Percentiles rank a stretch among this genome's conserved stretches.
Evolutionary conservation across 2,329 filamentous ascomycete genomes (phyloP).

Genomic region (Berkeleyomyces rouxiae): DNA sequence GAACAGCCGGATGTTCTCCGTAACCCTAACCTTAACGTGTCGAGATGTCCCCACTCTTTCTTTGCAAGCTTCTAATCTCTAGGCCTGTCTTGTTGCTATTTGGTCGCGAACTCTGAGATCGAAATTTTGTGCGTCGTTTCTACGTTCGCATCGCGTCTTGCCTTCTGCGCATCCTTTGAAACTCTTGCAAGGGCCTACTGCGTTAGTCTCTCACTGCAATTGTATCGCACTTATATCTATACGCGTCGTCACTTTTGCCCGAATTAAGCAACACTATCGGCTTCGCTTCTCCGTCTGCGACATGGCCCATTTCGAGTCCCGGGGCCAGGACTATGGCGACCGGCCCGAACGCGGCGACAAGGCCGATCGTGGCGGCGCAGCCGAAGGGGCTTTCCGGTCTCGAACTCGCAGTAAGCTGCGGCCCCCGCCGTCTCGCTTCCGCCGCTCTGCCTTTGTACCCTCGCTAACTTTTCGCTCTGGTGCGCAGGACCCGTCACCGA

Average conservation of each 20-base stretch:
- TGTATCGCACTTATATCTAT: too few relatives aligned
- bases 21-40: not conserved
- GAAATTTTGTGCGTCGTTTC: not conserved
- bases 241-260: not conserved
- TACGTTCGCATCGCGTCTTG: too few relatives aligned
- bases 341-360: not conserved
- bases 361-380: slow-evolving; percentile 9
- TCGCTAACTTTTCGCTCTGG: not conserved
- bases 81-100: not conserved
- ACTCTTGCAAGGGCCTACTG: too few relatives aligned
- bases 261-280: too few relatives aligned
- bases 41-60: not conserved
- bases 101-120: not conserved
- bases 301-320: slow-evolving; percentile 37
- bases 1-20: not conserved
- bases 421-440: not conserved
- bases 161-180: too few relatives aligned
- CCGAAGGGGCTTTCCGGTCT: slow-evolving; percentile 26
- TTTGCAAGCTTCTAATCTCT: not conserved
- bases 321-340: slow-evolving; percentile 30
- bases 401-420: slow-evolving; percentile 33
- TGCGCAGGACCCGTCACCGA: slow-evolving; percentile 72
- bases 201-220: too few relatives aligned
- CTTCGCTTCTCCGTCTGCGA: slow-evolving; percentile 13
- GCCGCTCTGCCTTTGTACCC: not conserved